Evolutionary conservation across 768 basidiomycete genomes (phyloP).

Genomic region (Russula brevipes): DNA sequence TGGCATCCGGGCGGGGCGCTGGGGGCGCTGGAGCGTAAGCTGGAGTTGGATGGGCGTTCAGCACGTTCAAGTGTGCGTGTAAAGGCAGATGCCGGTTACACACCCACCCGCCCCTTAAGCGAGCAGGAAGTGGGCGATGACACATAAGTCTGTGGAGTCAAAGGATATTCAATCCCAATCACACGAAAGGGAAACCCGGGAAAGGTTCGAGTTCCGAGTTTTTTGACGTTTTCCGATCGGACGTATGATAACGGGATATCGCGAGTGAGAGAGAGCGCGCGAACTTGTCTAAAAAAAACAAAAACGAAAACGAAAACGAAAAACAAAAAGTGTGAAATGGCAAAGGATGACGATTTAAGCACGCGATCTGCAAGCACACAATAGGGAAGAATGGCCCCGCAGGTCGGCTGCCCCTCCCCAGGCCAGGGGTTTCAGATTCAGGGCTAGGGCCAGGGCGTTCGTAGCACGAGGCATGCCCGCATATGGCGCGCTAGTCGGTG

Average conservation of each 20-base stretch:
- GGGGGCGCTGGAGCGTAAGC: too few species aligned
- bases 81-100: background rate
- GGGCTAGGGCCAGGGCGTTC: background rate
- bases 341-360: constrained; percentile 15
- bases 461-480: constrained; percentile 18
- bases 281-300: background rate
- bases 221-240: too few species aligned
- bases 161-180: too few species aligned
- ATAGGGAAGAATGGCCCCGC: constrained; percentile 14
- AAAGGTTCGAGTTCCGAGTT: too few species aligned
- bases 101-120: too few species aligned
- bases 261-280: background rate
- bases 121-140: too few species aligned
- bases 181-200: too few species aligned
- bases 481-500: background rate
- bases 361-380: constrained; percentile 21
- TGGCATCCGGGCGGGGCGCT: too few species aligned
- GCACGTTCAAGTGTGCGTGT: too few species aligned
- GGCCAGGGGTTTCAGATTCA: too few species aligned
- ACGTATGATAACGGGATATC: background rate
- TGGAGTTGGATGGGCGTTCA: too few species aligned
- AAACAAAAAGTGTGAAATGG: background rate
- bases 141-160: background rate
- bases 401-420: background rate
- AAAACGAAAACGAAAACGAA: background rate